A percentile compares a stretch with the other conserved stretches of the same genome.
Conservation (phyloP, 2,329 filamentous ascomycete genomes). For the Aureobasidium sp. region DNA sequence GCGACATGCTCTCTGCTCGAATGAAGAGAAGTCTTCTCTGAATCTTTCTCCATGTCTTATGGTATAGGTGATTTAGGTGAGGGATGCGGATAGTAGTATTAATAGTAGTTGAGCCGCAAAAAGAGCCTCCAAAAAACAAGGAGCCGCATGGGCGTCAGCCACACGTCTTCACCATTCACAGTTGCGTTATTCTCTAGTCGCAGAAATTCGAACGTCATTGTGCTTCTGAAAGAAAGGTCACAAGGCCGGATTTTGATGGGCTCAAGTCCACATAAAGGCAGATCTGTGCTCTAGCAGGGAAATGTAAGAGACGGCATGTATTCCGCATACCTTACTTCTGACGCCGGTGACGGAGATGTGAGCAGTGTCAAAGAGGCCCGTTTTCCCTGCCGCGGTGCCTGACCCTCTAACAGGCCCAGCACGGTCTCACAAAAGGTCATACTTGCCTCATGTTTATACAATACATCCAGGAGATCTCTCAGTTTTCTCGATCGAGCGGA, state of each 20-base stretch:
- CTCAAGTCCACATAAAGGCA: not conserved
- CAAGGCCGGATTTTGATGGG: not conserved
- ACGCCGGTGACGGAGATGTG: not conserved
- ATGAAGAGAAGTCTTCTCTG: not conserved
- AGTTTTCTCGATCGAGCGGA: not conserved
- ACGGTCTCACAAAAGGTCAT: not conserved
- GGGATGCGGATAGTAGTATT: not conserved
- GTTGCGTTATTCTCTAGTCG: not conserved
- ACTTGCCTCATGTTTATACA: not conserved
- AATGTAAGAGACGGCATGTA: not conserved
- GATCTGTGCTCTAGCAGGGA: not conserved
- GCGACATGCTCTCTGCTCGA: not conserved
- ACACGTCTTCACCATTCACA: not conserved
- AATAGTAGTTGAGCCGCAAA: constrained; percentile 10
- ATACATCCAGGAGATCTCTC: not conserved
- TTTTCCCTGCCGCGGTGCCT: not conserved
- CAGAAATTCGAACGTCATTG: not conserved
- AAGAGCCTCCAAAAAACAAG: not conserved
- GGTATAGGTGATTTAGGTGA: not conserved
- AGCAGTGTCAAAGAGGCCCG: not conserved
- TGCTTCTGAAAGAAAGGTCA: not conserved
- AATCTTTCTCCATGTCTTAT: not conserved
- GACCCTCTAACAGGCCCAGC: not conserved
- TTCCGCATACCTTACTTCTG: not conserved
- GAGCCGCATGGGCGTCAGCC: not conserved